Percentiles rank a stretch among this genome's conserved stretches.
Evolutionary conservation across 495 filamentous ascomycete species (phyloP).

Genomic region (Aspergillus taichungensis): DNA sequence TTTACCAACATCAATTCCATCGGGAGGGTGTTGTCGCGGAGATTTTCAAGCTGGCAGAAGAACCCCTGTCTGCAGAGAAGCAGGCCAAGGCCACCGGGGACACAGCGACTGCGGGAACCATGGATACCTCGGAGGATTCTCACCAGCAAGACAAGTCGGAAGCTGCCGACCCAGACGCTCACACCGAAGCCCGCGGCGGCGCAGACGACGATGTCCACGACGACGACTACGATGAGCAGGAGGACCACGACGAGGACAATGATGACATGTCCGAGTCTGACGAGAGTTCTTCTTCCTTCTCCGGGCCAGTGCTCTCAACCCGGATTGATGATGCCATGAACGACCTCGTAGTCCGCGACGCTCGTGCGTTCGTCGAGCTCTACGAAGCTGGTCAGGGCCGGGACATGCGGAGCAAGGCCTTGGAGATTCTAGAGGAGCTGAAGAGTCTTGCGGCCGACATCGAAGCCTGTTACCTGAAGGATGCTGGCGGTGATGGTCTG

Average conservation of each 20-base stretch:
- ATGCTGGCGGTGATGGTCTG: conserved; percentile 39
- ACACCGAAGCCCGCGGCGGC: conserved; percentile 44
- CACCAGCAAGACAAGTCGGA: conserved; percentile 1
- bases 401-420: conserved; percentile 67
- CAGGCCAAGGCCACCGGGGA: conserved; percentile 8
- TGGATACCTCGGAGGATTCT: conserved; percentile 15
- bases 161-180: conserved; percentile 7
- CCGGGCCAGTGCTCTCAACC: conserved; percentile 30
- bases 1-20: conserved; percentile 96
- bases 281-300: conserved; percentile 50
- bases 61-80: conserved; percentile 33
- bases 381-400: conserved; percentile 72
- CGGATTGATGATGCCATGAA: conserved; percentile 55
- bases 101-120: conserved; percentile 8
- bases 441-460: conserved; percentile 63
- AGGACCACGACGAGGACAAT: conserved; percentile 50
- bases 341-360: conserved; percentile 62
- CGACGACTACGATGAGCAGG: conserved; percentile 52
- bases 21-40: conserved; percentile 94
- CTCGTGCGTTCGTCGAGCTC: conserved; percentile 70
- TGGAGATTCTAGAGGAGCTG: conserved; percentile 63
- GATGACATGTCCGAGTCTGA: conserved; percentile 59
- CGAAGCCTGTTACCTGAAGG: conserved; percentile 53
- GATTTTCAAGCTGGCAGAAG: conserved; percentile 66
- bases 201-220: conserved; percentile 44